These are phyloP conservation scores for Starmerella stigmatis DNA, from an alignment of 805 yeast species.

Conservation along the genomic window DNA sequence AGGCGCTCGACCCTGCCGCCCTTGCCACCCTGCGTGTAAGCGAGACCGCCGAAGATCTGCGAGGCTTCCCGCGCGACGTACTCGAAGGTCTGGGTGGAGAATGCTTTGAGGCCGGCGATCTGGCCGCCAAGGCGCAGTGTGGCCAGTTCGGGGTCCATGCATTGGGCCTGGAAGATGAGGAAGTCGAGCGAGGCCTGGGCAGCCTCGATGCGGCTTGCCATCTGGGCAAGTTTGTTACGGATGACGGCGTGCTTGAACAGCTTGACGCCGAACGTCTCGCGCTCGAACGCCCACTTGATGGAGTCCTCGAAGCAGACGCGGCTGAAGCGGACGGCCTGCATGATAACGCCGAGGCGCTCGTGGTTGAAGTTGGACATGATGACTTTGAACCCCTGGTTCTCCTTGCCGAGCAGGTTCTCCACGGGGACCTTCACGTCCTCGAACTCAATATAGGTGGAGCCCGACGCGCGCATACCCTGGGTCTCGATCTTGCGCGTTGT, in stretches of 20 bases:
- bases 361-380: conserved; percentile 39
- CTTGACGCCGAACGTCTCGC: conserved; percentile 36
- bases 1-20: conserved; percentile 38
- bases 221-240: conserved; percentile 36
- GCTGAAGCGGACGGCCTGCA: conserved; percentile 36
- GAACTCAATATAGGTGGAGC: conserved; percentile 34
- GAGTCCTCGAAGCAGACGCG: conserved; percentile 37
- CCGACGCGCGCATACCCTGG: conserved; percentile 37
- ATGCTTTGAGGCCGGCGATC: conserved; percentile 37
- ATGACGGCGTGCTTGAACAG: conserved; percentile 37
- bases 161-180: conserved; percentile 31
- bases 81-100: conserved; percentile 35
- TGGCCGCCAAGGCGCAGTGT: conserved; percentile 36
- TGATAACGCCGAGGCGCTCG: conserved; percentile 36
- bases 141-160: conserved; percentile 34
- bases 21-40: conserved; percentile 37
- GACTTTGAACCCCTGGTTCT: conserved; percentile 37
- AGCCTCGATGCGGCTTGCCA: conserved; percentile 36
- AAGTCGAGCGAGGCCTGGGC: conserved; percentile 34
- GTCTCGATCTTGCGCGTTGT: conserved; percentile 33
- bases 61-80: conserved; percentile 38
- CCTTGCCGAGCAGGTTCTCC: conserved; percentile 36
- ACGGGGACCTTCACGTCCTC: conserved; percentile 40
- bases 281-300: conserved; percentile 36
- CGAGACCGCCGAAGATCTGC: conserved; percentile 37